Conservation (phyloP, 352 stramenopile species). For the Pythium insidiosum region DNA sequence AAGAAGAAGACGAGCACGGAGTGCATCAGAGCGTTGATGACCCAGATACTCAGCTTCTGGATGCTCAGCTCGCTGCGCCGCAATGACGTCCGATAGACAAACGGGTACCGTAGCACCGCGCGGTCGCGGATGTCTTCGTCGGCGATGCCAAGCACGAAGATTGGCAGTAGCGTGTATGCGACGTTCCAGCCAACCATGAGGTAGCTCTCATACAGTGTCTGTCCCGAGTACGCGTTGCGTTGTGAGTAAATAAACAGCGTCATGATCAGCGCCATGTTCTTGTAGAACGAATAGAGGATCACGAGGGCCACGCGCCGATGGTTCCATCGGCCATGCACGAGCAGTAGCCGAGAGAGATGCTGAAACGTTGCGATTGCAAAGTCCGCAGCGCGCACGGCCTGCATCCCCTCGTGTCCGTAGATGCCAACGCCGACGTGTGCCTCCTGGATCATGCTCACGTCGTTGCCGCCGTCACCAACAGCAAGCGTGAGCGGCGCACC, state of each 20-base stretch:
- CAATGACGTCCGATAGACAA: constrained; percentile 70
- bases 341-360: constrained; percentile 65
- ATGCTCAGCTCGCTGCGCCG: constrained; percentile 57
- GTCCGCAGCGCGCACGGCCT: constrained; percentile 76
- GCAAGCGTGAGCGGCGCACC: constrained; percentile 86
- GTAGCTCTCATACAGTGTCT: constrained; percentile 85
- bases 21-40: constrained; percentile 67
- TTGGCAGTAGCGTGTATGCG: constrained; percentile 91
- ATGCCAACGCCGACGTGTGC: constrained; percentile 98
- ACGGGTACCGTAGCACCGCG: constrained; percentile 64
- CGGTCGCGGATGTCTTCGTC: constrained; percentile 79
- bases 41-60: constrained; percentile 46
- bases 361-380: constrained; percentile 82
- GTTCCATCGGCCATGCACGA: constrained; percentile 84
- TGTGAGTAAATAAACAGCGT: constrained; percentile 86
- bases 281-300: constrained; percentile 87
- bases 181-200: constrained; percentile 95
- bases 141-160: constrained; percentile 82
- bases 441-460: constrained; percentile 99
- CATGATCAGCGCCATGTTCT: constrained; percentile 92
- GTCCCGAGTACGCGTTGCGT: constrained; percentile 89
- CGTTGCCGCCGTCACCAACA: constrained; percentile 98
- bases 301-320: constrained; percentile 70
- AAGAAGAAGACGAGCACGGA: constrained; percentile 72
- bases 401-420: constrained; percentile 95